These are phyloP conservation scores for Kokia cookei DNA, from an alignment of 441 rosid genomes.

Conservation along the genomic window DNA sequence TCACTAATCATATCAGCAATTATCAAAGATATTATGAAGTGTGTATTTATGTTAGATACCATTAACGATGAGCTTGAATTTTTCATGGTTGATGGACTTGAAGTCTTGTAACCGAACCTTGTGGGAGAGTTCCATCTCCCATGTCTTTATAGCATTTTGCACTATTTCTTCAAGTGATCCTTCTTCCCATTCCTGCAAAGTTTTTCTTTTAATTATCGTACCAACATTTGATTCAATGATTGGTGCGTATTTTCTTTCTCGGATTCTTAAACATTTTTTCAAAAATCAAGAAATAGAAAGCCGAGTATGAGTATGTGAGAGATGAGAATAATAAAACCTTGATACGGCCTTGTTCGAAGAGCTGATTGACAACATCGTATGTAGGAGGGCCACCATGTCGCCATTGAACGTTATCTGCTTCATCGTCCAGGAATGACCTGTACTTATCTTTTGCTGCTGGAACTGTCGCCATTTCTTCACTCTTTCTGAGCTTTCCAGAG, in stretches of 20 bases:
- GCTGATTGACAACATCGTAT: conserved; percentile 48
- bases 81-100: conserved; percentile 62
- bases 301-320: background rate
- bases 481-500: background rate
- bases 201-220: no score
- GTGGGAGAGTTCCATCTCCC: conserved; percentile 89
- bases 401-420: conserved; percentile 40
- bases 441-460: conserved; percentile 31
- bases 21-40: no score
- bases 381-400: conserved; percentile 62
- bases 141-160: conserved; percentile 70
- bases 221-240: background rate
- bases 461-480: background rate
- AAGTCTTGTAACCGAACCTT: conserved; percentile 61
- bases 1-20: background rate
- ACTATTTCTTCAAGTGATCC: conserved; percentile 74
- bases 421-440: conserved; percentile 39
- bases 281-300: background rate
- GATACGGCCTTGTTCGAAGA: conserved; percentile 66
- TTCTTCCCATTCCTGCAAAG: conserved; percentile 56
- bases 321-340: conserved; percentile 16
- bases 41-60: conserved; percentile 25
- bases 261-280: background rate
- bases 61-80: conserved; percentile 66
- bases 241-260: no score